phyloP scores from a whole-genome alignment of 768 basidiomycete species.

The Amanita phalloides region DNA sequence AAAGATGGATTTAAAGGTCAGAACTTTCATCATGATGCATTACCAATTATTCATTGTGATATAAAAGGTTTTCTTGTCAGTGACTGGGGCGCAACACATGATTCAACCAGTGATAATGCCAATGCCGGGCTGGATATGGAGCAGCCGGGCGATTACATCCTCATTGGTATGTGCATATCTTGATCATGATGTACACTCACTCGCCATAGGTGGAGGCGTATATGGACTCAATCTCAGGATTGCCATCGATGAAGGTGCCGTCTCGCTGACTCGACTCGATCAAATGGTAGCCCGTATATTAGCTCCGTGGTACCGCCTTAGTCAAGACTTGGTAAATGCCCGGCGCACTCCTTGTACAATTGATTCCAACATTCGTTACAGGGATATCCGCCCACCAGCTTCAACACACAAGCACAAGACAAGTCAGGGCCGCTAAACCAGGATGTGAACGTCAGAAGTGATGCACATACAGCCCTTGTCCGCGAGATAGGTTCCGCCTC shows the following conservation, averaged over 20 bases:
- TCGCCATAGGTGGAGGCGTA: slow-evolving; percentile 22
- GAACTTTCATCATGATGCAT: not conserved
- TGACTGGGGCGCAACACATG: slow-evolving; percentile 44
- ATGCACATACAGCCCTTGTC: slow-evolving; percentile 37
- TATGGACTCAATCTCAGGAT: slow-evolving; percentile 16
- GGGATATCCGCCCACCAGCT: slow-evolving; percentile 36
- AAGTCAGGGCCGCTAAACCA: slow-evolving; percentile 34
- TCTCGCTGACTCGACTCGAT: slow-evolving; percentile 24
- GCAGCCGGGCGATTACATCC: slow-evolving; percentile 37
- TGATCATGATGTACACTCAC: not conserved
- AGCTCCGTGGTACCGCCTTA: slow-evolving; percentile 34
- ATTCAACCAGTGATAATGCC: slow-evolving; percentile 33
- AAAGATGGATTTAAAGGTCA: slow-evolving; percentile 33
- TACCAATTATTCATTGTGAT: not conserved
- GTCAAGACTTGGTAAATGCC: slow-evolving; percentile 31
- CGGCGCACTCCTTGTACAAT: not conserved
- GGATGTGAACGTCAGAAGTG: slow-evolving; percentile 30
- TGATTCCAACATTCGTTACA: slow-evolving; percentile 7
- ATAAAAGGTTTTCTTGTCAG: slow-evolving; percentile 34
- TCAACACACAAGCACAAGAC: slow-evolving; percentile 33
- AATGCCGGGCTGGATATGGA: slow-evolving; percentile 42
- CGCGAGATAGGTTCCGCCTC: slow-evolving; percentile 57
- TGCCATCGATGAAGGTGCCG: slow-evolving; percentile 24
- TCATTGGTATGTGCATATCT: slow-evolving; percentile 23
- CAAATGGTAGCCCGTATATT: slow-evolving; percentile 37